These are phyloP conservation scores for Aspergillus biplanus DNA, from an alignment of 495 filamentous ascomycete genomes.

Conservation along the genomic window DNA sequence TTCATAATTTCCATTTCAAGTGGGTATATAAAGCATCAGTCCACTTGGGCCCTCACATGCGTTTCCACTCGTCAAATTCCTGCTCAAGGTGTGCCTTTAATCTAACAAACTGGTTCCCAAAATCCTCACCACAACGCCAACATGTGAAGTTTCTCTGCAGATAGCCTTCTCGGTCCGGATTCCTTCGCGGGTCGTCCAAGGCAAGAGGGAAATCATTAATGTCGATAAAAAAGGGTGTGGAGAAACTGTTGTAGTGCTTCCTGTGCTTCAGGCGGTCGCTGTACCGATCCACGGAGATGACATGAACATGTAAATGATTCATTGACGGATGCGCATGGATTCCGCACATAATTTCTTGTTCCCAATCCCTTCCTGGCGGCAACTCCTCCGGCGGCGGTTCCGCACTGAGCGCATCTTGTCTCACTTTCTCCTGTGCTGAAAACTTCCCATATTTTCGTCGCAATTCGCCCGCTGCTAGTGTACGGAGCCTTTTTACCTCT, in stretches of 20 bases:
- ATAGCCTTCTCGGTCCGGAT: conserved; percentile 58
- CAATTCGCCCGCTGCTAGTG: conserved; percentile 74
- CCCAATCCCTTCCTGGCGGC: conserved; percentile 78
- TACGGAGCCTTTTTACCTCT: conserved; percentile 63
- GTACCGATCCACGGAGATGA: conserved; percentile 74
- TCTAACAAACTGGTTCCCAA: conserved; percentile 69
- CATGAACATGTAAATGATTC: conserved; percentile 90
- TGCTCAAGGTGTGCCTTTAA: conserved; percentile 79
- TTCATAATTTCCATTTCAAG: too few relatives aligned
- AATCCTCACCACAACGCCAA: conserved; percentile 82
- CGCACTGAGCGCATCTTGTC: conserved; percentile 57
- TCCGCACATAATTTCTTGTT: conserved; percentile 72
- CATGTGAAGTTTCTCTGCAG: conserved; percentile 68
- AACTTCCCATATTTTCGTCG: conserved; percentile 66
- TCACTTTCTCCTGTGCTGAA: conserved; percentile 62
- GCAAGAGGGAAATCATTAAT: conserved; percentile 82
- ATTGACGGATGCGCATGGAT: conserved; percentile 89
- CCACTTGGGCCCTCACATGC: conserved; percentile 42
- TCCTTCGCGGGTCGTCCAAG: conserved; percentile 59
- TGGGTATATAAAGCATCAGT: neutral
- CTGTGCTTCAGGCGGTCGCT: conserved; percentile 72
- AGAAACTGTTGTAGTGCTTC: conserved; percentile 93
- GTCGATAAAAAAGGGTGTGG: conserved; percentile 81
- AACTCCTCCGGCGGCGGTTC: conserved; percentile 51
- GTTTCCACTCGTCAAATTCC: conserved; percentile 85